Base-by-base conservation (phyloP, 768 basidiomycete genomes). In the Asterophora parasitica region DNA sequence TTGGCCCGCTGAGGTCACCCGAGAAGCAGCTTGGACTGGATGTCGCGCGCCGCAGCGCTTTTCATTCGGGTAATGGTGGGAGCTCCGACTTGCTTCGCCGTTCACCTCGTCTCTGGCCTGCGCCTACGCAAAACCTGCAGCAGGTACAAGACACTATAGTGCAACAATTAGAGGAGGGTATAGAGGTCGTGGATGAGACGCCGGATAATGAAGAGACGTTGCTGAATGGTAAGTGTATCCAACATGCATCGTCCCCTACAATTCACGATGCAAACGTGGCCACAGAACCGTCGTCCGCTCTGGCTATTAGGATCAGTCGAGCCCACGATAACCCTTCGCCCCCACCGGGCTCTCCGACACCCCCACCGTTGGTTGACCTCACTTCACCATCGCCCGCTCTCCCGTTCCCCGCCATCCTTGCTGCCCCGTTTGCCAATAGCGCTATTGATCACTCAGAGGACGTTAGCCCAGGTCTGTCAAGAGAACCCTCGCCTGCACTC, bases 261-360 rank as follows among this genome's bases (percentile, higher is more conserved):
- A 44, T 40, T 48, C 38, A 37, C 55, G 43, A 46, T 17, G 52
- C 13, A 15, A 9, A 13, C 23, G 15, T 37, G 23, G 23, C n/a
- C 17, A 13, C 52, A 79, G 87, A 88, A 59, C 85, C 85, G 7
- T 77, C 85, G 2, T 83, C 84, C 46, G 72, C 74, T 4, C 68
- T 90, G 41, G 88, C 83, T 27, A 77, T 69, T 52, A 80, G 67
- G 64, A 78, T 90, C 38, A 73, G 83, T 37, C 74, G 79, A 42
- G 87, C 88, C 43, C 77, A 79, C 48, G 81, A 80, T 56, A 90
- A 90, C 57, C 88, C 88, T 13, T 89, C 87, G 13, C 86, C 87
- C 13, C 70, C 71, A 26, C 71, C 71, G 23, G 49, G 38, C 27
- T 48, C 54, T 44, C 34, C 56, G 30, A 28, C 35, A 38, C 23